Evolutionary conservation across 1,284 basidiomycete genomes (phyloP), one percentile per base, ranked within the genome.

Genomic region (Coriolopsis trogii): DNA sequence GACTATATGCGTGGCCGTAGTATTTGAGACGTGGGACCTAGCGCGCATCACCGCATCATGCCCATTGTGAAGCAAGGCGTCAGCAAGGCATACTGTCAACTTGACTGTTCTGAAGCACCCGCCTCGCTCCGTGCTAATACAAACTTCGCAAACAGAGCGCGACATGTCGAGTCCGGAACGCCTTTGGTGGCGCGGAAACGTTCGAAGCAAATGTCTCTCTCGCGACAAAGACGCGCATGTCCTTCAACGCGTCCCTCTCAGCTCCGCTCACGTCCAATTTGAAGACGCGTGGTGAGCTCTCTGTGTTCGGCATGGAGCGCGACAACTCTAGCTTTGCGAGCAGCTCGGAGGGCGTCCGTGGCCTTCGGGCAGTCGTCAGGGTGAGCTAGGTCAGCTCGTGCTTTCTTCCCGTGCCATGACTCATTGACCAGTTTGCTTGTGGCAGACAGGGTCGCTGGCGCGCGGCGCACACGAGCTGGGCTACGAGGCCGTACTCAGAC

Each of bases 121-220:
- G n/a, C n/a, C n/a, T 16, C 12, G 13, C 16, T 33, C 9, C 6
- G 31, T n/a, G 20, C 6, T 34, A 18, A 18, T 16, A 20, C 3
- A 7, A 0, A 26, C 20, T 29, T 20, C 12, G 6, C n/a, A 20
- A 21, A 7, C 12, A 89, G 87, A 92, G 87, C 50, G 81, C 87
- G 33, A 91, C 89, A 6, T 92, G 82, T 15, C 84, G 89, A 45
- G 72, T 95, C 29, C 80, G 91, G 15, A 99, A 99, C 70, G 80
- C 91, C 5, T 90, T 98, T 62, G 96, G 97, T 23, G 92, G 93
- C 2, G 95, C 89, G 18, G 97, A 99, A 70, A 83, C 82, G 0
- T 75, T 99, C 51, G 91, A 95, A 65, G 91, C 89, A 6, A 90
- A 89, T 53, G 73, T 93, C 2, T 84, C 94, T 0, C 78, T 91